Conservation (phyloP, 768 basidiomycete species). For the Boletellus sp. region DNA sequence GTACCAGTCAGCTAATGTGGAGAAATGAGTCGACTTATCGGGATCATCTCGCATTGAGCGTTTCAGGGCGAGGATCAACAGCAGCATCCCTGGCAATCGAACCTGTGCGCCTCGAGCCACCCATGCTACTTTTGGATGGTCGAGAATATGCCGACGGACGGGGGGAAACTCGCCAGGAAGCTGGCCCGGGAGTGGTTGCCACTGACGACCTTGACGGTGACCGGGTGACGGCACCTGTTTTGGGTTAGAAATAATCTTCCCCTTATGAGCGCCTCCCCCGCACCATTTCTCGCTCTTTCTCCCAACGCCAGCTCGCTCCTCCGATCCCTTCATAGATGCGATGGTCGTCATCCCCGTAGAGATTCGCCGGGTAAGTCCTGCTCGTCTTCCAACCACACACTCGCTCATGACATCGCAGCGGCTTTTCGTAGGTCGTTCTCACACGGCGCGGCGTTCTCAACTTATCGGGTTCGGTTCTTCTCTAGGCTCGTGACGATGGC, state of each 20-base stretch:
- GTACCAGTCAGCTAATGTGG: too few species aligned
- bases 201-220: slow-evolving; percentile 8
- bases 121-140: too few species aligned
- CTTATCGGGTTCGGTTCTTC: background rate
- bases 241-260: slow-evolving; percentile 12
- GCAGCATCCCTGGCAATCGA: too few species aligned
- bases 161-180: background rate
- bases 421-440: slow-evolving; percentile 18
- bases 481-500: slow-evolving; percentile 17
- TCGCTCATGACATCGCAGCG: slow-evolving; percentile 14
- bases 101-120: too few species aligned
- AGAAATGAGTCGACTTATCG: too few species aligned
- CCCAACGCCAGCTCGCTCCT: background rate
- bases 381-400: background rate
- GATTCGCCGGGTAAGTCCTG: slow-evolving; percentile 12
- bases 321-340: slow-evolving; percentile 7
- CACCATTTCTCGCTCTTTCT: slow-evolving; percentile 14
- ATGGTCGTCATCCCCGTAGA: slow-evolving; percentile 17
- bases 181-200: background rate
- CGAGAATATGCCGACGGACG: too few species aligned
- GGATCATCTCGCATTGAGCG: too few species aligned
- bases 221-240: slow-evolving; percentile 16
- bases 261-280: slow-evolving; percentile 13
- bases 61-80: too few species aligned
- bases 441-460: background rate